Evolutionary conservation across 2,329 filamentous ascomycete species (phyloP).

Genomic region (Herpomyces periplanetae): DNA sequence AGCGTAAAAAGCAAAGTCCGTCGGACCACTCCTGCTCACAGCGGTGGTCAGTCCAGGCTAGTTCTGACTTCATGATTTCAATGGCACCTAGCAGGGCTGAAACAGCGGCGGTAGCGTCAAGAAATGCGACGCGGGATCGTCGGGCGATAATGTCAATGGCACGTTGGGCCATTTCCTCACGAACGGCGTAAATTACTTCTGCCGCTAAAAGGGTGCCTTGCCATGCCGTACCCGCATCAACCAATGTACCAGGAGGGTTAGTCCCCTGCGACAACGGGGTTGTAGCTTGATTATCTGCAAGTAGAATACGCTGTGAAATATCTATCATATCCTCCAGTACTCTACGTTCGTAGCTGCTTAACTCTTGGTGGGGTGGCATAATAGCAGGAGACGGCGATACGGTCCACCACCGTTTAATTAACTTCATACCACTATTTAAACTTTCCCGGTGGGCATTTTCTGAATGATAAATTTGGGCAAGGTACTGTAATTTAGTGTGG

Average conservation of each 20-base stretch:
- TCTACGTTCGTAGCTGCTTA: constrained; percentile 42
- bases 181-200: constrained; percentile 58
- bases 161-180: constrained; percentile 66
- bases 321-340: no score
- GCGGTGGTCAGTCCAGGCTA: constrained; percentile 30
- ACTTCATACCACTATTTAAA: no score
- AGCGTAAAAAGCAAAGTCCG: constrained; percentile 15
- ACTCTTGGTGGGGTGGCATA: constrained; percentile 32
- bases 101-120: constrained; percentile 62
- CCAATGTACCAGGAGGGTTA: no score
- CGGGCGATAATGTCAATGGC: constrained; percentile 58
- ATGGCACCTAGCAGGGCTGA: constrained; percentile 53
- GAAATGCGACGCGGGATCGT: constrained; percentile 45
- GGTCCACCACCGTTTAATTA: no score
- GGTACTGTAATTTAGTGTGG: no score
- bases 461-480: no score
- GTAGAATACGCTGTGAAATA: no score
- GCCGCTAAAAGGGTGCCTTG: no score
- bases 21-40: constrained; percentile 50
- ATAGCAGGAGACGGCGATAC: no score
- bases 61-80: constrained; percentile 52
- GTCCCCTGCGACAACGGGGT: constrained; percentile 74
- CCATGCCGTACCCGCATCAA: no score
- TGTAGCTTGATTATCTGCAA: no score
- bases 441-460: no score